phyloP scores from a whole-genome alignment of 106 monocot genomes.

The Chionographis japonica region DNA sequence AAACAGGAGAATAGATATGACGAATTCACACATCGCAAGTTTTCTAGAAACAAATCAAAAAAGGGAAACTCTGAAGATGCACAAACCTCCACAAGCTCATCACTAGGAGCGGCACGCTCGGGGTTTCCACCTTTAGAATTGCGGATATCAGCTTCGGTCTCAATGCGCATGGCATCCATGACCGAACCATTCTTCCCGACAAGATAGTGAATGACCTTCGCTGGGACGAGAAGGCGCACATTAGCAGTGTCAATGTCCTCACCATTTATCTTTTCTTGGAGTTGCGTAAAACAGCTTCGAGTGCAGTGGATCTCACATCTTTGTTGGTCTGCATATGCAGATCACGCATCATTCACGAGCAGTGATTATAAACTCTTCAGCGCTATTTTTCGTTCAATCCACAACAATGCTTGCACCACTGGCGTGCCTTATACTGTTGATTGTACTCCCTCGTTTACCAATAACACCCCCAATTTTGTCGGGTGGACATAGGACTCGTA shows the following conservation, averaged over 20 bases:
- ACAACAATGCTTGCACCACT: constrained; percentile 85
- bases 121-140: constrained; percentile 86
- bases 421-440: constrained; percentile 68
- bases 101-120: constrained; percentile 43
- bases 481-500: constrained; percentile 77
- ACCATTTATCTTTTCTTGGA: constrained; percentile 88
- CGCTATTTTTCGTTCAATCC: constrained; percentile 65
- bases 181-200: constrained; percentile 89
- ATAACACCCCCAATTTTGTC: constrained; percentile 92
- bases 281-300: constrained; percentile 82
- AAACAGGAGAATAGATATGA: no score
- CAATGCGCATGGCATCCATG: constrained; percentile 83
- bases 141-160: constrained; percentile 66
- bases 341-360: constrained; percentile 4
- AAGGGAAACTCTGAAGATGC: background rate
- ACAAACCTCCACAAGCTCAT: constrained; percentile 88
- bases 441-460: constrained; percentile 79
- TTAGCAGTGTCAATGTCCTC: constrained; percentile 56
- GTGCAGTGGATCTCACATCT: constrained; percentile 75
- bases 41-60: background rate
- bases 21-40: background rate
- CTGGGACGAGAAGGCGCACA: constrained; percentile 75
- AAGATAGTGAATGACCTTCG: constrained; percentile 79
- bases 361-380: constrained; percentile 75
- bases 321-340: constrained; percentile 40